Evolutionary conservation across 306 rosid genomes (phyloP).

Genomic region (Sophora flavescens): DNA sequence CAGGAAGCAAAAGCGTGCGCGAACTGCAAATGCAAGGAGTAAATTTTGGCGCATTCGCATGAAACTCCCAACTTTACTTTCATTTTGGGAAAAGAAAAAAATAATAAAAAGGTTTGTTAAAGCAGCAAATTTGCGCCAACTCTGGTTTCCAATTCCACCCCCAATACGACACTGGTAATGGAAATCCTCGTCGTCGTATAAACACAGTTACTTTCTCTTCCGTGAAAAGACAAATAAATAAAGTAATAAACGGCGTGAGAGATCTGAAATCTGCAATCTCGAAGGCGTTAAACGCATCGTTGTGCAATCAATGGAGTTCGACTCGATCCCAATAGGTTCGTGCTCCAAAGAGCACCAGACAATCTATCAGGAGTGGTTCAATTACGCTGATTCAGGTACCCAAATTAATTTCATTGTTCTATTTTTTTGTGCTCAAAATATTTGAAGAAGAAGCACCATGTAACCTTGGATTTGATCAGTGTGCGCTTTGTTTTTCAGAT

Average conservation of each 20-base stretch:
- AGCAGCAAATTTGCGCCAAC: neutral
- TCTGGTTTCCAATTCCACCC: neutral
- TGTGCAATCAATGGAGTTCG: conserved; percentile 73
- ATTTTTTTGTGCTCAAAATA: neutral
- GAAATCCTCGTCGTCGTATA: conserved; percentile 31
- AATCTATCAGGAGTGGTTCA: conserved; percentile 82
- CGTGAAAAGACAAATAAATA: neutral
- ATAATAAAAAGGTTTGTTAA: neutral
- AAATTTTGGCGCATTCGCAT: neutral
- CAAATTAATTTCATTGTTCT: no score
- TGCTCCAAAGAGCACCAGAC: conserved; percentile 80
- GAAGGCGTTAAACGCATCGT: conserved; percentile 7
- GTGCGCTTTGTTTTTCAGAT: conserved; percentile 56
- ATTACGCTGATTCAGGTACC: conserved; percentile 80
- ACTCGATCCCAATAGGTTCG: conserved; percentile 64
- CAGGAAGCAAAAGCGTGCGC: neutral
- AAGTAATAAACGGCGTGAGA: neutral
- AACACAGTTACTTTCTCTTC: neutral
- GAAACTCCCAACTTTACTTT: conserved; percentile 3
- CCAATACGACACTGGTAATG: conserved; percentile 37
- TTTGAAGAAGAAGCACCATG: neutral
- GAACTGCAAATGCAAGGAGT: neutral
- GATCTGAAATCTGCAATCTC: neutral
- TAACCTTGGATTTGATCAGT: neutral
- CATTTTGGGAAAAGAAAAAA: neutral